These are phyloP conservation scores for Globisporangium echinulatum DNA, from an alignment of 352 stramenopile species.

Conservation along the genomic window DNA sequence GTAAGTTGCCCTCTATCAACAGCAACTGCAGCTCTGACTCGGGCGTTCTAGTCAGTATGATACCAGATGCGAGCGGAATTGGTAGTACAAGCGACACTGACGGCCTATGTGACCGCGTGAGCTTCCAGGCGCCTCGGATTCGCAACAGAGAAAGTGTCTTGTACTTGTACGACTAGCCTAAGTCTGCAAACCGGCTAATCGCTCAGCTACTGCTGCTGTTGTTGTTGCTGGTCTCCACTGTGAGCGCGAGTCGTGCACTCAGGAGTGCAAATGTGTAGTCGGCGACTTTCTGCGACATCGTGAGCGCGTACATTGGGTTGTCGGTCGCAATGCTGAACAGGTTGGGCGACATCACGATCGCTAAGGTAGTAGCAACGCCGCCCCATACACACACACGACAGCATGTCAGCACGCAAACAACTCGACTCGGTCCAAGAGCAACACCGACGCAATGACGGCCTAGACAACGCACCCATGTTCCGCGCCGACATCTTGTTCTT, in stretches of 20 bases:
- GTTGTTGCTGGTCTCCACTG: not conserved
- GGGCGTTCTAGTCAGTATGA: too few relatives aligned
- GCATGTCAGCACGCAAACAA: not conserved
- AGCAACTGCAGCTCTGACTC: too few relatives aligned
- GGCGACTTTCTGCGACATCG: slow-evolving; percentile 67
- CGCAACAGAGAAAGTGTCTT: too few relatives aligned
- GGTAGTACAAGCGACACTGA: too few relatives aligned
- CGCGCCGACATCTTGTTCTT: slow-evolving; percentile 77
- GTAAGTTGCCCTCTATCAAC: too few relatives aligned
- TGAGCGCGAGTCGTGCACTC: slow-evolving; percentile 27
- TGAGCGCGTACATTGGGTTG: slow-evolving; percentile 64
- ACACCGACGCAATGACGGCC: not conserved
- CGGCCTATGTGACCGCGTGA: too few relatives aligned
- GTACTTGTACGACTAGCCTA: too few relatives aligned
- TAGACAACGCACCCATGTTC: slow-evolving; percentile 47
- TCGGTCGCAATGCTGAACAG: slow-evolving; percentile 58
- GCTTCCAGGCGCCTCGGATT: too few relatives aligned
- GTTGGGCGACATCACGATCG: slow-evolving; percentile 80
- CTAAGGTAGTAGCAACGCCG: slow-evolving; percentile 13
- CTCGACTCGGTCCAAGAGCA: too few relatives aligned
- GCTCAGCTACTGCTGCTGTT: not conserved
- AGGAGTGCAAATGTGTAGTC: slow-evolving; percentile 53
- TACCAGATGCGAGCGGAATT: too few relatives aligned
- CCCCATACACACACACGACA: not conserved
- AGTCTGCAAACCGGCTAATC: not conserved